These are phyloP conservation scores for Dryas integrifolia DNA, from an alignment of 331 rosid species.

Conservation along the genomic window DNA sequence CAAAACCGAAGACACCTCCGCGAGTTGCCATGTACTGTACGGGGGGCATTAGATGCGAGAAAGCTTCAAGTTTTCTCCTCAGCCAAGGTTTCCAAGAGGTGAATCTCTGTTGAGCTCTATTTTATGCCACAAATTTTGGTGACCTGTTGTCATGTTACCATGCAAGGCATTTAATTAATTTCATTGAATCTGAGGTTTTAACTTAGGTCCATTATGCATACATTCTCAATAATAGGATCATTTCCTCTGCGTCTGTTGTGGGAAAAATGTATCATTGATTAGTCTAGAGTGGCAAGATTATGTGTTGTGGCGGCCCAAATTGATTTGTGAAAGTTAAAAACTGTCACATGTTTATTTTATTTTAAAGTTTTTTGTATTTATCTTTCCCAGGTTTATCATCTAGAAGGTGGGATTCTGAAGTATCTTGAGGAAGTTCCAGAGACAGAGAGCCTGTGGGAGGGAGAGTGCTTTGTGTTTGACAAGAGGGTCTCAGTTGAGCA, in stretches of 20 bases:
- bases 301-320: neutral
- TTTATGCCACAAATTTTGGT: neutral
- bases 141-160: too few species aligned
- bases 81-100: constrained; percentile 90
- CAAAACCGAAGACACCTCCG: constrained; percentile 43
- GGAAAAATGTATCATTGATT: too few species aligned
- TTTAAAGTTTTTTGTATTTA: constrained; percentile 7
- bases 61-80: constrained; percentile 90
- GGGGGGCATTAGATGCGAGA: constrained; percentile 95
- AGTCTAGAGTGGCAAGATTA: too few species aligned
- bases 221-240: too few species aligned
- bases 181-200: too few species aligned
- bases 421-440: constrained; percentile 79
- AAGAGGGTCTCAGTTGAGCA: constrained; percentile 89
- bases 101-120: constrained; percentile 20
- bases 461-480: constrained; percentile 94
- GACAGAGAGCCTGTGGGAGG: constrained; percentile 85
- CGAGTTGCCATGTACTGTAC: constrained; percentile 98
- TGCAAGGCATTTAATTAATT: too few species aligned
- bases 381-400: constrained; percentile 68
- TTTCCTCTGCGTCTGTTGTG: too few species aligned
- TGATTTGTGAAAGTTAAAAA: neutral
- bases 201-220: too few species aligned
- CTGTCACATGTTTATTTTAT: neutral
- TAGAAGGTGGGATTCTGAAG: constrained; percentile 95